Percentiles rank a stretch among this genome's conserved stretches.
Evolutionary conservation across 345 rosid genomes (phyloP).

Genomic region (Pistacia vera): DNA sequence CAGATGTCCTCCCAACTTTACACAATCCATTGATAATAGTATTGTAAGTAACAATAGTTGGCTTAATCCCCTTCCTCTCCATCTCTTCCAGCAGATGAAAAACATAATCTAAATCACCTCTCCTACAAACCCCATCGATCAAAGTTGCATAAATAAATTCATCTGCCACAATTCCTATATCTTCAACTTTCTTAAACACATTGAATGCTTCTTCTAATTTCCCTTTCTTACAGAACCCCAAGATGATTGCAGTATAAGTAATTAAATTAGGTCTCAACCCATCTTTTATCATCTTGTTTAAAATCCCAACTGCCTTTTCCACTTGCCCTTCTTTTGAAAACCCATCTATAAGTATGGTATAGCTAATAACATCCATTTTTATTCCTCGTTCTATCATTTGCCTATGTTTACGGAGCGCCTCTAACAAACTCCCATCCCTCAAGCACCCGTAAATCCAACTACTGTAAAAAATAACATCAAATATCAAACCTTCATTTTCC

Average conservation of each 20-base stretch:
- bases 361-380: slow-evolving; percentile 48
- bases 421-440: slow-evolving; percentile 43
- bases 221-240: slow-evolving; percentile 66
- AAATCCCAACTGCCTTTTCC: slow-evolving; percentile 52
- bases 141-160: slow-evolving; percentile 75
- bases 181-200: slow-evolving; percentile 52
- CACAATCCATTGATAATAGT: slow-evolving; percentile 71
- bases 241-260: slow-evolving; percentile 56
- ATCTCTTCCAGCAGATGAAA: slow-evolving; percentile 62
- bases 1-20: slow-evolving; percentile 61
- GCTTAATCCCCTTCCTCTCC: slow-evolving; percentile 69
- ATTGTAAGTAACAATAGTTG: slow-evolving; percentile 58
- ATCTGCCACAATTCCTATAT: slow-evolving; percentile 54
- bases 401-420: slow-evolving; percentile 49
- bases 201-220: slow-evolving; percentile 61
- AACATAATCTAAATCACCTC: slow-evolving; percentile 52
- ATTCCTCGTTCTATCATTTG: slow-evolving; percentile 57
- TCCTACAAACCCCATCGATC: slow-evolving; percentile 67
- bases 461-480: slow-evolving; percentile 69
- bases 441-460: slow-evolving; percentile 66
- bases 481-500: slow-evolving; percentile 52
- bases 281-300: slow-evolving; percentile 58
- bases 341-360: slow-evolving; percentile 59
- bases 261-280: slow-evolving; percentile 61
- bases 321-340: slow-evolving; percentile 49